These are phyloP conservation scores for Paramecium sonneborni DNA, from an alignment of 73 alveolate species.

Conservation along the genomic window DNA sequence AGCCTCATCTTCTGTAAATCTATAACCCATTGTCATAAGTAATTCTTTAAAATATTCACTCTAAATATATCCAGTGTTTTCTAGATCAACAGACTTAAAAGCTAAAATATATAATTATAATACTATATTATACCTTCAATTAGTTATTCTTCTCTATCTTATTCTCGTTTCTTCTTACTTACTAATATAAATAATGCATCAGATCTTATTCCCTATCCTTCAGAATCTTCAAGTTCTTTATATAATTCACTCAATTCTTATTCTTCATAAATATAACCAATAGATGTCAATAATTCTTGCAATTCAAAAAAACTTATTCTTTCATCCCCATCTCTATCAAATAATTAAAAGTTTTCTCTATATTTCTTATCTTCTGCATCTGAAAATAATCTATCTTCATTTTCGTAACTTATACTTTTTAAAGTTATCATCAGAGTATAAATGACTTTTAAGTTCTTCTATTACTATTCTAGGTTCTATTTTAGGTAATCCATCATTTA, in stretches of 20 bases:
- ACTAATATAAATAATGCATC: constrained; percentile 20
- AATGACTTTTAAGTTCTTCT: constrained; percentile 19
- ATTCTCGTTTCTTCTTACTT: constrained; percentile 32
- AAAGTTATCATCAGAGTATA: constrained; percentile 12
- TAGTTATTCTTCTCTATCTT: constrained; percentile 24
- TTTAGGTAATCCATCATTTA: constrained; percentile 8
- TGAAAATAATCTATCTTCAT: background rate
- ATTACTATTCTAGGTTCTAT: background rate
- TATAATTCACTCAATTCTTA: background rate
- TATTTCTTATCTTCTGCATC: constrained; percentile 32
- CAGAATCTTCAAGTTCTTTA: background rate
- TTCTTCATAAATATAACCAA: constrained; percentile 16
- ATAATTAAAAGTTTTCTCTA: constrained; percentile 24
- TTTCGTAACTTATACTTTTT: background rate
- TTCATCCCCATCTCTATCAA: constrained; percentile 29
- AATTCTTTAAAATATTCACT: constrained; percentile 28
- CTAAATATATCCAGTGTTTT: background rate
- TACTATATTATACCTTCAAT: background rate
- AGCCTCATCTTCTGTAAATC: constrained; percentile 21
- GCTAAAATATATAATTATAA: background rate
- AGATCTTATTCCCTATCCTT: constrained; percentile 29
- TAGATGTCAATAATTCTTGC: background rate
- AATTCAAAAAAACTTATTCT: background rate
- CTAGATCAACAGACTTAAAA: background rate
- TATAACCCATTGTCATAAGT: constrained; percentile 19